Evolutionary conservation across 148 eudicot genomes (phyloP).

Genomic region (Camellia granthamiana): DNA sequence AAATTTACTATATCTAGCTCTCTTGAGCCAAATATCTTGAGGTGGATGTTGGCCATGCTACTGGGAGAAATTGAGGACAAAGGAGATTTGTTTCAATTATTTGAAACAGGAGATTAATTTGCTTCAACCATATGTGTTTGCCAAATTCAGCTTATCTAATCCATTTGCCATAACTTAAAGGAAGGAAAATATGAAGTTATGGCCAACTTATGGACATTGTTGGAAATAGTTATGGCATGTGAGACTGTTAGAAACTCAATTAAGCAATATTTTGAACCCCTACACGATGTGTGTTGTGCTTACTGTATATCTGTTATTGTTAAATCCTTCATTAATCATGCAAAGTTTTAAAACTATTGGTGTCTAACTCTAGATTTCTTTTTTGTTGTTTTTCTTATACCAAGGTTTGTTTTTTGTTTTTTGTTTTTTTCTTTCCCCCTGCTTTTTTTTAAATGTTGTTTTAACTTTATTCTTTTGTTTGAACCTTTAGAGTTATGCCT

Average conservation of each 20-base stretch:
- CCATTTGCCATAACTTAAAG: neutral
- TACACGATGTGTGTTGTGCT: neutral
- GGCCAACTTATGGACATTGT: neutral
- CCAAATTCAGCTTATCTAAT: neutral
- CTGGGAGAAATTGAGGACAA: neutral
- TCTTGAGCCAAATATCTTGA: neutral
- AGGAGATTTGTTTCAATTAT: neutral
- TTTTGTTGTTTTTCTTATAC: neutral
- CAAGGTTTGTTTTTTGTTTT: neutral
- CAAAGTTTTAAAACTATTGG: neutral
- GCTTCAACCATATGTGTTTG: neutral
- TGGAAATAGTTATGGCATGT: neutral
- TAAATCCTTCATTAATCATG: neutral
- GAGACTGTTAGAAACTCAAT: neutral
- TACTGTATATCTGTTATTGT: neutral
- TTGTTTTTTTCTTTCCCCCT: no score
- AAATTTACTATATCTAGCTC: neutral
- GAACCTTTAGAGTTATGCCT: slow-evolving; percentile 72
- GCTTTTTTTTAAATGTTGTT: neutral
- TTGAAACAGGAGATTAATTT: neutral
- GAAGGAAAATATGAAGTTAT: neutral
- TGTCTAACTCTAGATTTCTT: no score
- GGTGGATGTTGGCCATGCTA: neutral
- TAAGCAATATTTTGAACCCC: neutral
- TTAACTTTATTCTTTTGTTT: slow-evolving; percentile 21